phyloP scores from a whole-genome alignment of 768 basidiomycete genomes.

The Russula ochroleuca region DNA sequence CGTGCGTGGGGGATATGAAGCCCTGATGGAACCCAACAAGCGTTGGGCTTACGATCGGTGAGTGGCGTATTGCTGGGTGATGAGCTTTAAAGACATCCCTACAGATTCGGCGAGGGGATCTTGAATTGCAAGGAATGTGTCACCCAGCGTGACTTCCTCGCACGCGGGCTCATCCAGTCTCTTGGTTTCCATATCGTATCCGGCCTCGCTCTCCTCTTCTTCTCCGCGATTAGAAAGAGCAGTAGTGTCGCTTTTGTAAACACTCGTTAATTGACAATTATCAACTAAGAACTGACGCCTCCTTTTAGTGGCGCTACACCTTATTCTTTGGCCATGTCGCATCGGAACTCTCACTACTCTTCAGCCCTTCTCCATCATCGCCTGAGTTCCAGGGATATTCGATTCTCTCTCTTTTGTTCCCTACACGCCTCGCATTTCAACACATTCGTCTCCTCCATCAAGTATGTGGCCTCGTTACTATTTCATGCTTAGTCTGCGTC shows the following conservation, averaged over 20 bases:
- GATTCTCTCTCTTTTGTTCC: conserved; percentile 43
- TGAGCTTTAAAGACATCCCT: background rate
- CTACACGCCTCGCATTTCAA: conserved; percentile 65
- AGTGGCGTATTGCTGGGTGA: conserved; percentile 25
- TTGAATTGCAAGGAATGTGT: conserved; percentile 61
- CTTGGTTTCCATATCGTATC: conserved; percentile 65
- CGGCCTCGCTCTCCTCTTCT: conserved; percentile 52
- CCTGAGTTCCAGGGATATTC: conserved; percentile 29
- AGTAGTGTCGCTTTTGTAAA: conserved; percentile 65
- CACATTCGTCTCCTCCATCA: conserved; percentile 76
- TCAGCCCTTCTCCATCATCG: conserved; percentile 50
- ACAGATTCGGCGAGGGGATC: conserved; percentile 75
- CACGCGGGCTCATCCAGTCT: conserved; percentile 57
- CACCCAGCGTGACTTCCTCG: conserved; percentile 67
- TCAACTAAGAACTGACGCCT: conserved; percentile 3
- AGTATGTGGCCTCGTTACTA: conserved; percentile 5
- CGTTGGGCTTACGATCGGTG: conserved; percentile 86
- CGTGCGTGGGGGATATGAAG: conserved; percentile 72
- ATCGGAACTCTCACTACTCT: conserved; percentile 60
- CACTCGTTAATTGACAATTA: background rate
- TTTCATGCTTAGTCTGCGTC: background rate
- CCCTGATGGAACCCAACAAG: conserved; percentile 68
- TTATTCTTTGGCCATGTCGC: conserved; percentile 59
- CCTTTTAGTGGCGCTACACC: conserved; percentile 72
- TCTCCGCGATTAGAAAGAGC: conserved; percentile 55